Conservation (phyloP, 257 asterid genomes). For the Coffea canephora region DNA sequence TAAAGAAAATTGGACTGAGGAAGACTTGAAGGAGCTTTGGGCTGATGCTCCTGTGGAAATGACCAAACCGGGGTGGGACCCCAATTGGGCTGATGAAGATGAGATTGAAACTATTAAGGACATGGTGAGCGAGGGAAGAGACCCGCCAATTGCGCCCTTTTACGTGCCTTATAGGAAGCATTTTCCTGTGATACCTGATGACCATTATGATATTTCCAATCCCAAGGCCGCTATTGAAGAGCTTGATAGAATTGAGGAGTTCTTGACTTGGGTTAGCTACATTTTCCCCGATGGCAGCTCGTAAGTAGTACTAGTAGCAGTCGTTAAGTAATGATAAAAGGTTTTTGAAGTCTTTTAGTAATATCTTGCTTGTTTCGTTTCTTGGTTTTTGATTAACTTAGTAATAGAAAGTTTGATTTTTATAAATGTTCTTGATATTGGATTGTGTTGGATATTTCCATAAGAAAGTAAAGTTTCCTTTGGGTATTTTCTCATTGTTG, state of each 20-base stretch:
- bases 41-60: slow-evolving; percentile 73
- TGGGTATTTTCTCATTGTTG: too few relatives aligned
- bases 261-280: slow-evolving; percentile 92
- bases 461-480: too few relatives aligned
- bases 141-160: slow-evolving; percentile 89
- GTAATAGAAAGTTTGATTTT: too few relatives aligned
- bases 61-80: slow-evolving; percentile 95
- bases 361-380: neutral
- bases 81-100: slow-evolving; percentile 59
- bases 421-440: too few relatives aligned
- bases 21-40: slow-evolving; percentile 91
- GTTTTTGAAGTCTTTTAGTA: neutral
- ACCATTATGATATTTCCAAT: slow-evolving; percentile 46
- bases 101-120: slow-evolving; percentile 41
- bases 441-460: too few relatives aligned
- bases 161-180: slow-evolving; percentile 82
- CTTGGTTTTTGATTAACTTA: neutral
- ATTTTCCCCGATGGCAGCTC: slow-evolving; percentile 83
- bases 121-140: slow-evolving; percentile 57
- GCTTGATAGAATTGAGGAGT: slow-evolving; percentile 96
- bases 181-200: slow-evolving; percentile 71
- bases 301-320: slow-evolving; percentile 43
- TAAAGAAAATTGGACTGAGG: slow-evolving; percentile 87
- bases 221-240: slow-evolving; percentile 85
- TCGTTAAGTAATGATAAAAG: neutral